Conservation (phyloP, 2,329 filamentous ascomycete genomes). For the Didymella lethalis region DNA sequence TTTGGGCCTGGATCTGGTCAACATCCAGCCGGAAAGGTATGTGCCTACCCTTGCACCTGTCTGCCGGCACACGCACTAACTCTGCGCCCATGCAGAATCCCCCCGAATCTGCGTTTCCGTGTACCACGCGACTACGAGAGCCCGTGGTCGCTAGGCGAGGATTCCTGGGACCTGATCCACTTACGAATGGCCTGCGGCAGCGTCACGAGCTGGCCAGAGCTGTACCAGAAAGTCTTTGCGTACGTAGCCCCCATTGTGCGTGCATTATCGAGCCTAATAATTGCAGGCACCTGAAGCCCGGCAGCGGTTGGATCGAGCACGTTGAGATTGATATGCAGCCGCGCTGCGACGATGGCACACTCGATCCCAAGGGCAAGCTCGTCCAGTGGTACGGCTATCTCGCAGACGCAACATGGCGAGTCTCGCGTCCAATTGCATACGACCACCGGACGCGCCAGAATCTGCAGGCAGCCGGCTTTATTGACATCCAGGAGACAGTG, state of each 20-base stretch:
- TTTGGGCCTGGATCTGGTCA: slow-evolving; percentile 67
- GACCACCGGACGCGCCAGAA: slow-evolving; percentile 67
- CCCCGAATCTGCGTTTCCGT: slow-evolving; percentile 71
- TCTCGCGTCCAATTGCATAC: slow-evolving; percentile 71
- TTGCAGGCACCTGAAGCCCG: slow-evolving; percentile 77
- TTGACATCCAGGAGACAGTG: slow-evolving; percentile 75
- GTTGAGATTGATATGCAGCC: slow-evolving; percentile 87
- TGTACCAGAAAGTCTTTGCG: slow-evolving; percentile 76
- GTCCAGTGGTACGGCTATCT: slow-evolving; percentile 74
- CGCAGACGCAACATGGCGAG: slow-evolving; percentile 70
- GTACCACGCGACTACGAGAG: slow-evolving; percentile 79
- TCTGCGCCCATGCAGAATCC: slow-evolving; percentile 64
- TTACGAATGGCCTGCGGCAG: slow-evolving; percentile 80
- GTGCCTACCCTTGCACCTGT: slow-evolving; percentile 51
- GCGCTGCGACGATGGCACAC: slow-evolving; percentile 71
- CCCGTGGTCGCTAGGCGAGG: slow-evolving; percentile 72
- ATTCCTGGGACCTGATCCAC: slow-evolving; percentile 84
- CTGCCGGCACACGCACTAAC: slow-evolving; percentile 43
- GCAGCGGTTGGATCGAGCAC: slow-evolving; percentile 80
- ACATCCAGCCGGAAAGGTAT: slow-evolving; percentile 66
- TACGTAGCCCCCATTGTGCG: slow-evolving; percentile 52
- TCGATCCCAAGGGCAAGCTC: slow-evolving; percentile 66
- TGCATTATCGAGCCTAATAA: slow-evolving; percentile 32
- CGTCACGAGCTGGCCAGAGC: slow-evolving; percentile 75
- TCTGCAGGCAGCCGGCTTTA: slow-evolving; percentile 77